phyloP scores from a whole-genome alignment of 2,329 filamentous ascomycete species.

The Scytalidium lignicola region DNA sequence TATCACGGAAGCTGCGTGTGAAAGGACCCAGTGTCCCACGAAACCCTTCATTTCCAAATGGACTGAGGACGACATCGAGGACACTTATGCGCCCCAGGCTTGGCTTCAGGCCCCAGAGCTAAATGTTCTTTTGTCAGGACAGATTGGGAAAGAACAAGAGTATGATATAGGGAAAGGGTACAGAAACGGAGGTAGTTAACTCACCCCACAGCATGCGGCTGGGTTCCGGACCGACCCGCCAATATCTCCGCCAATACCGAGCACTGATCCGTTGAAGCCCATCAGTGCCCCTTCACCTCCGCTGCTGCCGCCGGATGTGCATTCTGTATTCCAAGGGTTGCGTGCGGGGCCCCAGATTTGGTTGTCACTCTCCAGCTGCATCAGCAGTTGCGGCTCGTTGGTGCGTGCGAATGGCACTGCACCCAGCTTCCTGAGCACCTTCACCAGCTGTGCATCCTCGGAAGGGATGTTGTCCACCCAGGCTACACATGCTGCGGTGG shows the following conservation, averaged over 20 bases:
- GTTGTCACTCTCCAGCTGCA: constrained; percentile 28
- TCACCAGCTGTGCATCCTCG: constrained; percentile 69
- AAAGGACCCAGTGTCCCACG: no score
- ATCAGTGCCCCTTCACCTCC: constrained; percentile 65
- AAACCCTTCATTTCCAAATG: no score
- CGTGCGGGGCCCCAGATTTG: constrained; percentile 73
- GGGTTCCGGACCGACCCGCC: constrained; percentile 81
- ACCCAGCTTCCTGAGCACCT: constrained; percentile 74
- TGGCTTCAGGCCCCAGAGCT: no score
- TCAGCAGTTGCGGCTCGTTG: constrained; percentile 69
- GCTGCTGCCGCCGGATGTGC: constrained; percentile 83
- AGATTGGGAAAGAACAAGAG: no score
- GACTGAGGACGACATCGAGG: no score
- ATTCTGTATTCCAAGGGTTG: constrained; percentile 74
- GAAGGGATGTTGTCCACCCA: constrained; percentile 29
- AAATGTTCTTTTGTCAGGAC: no score
- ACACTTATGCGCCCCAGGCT: no score
- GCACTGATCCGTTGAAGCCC: constrained; percentile 66
- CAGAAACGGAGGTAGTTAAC: no score
- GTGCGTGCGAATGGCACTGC: constrained; percentile 91
- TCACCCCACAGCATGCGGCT: no score
- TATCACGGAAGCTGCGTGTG: no score
- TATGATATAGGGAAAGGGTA: no score
- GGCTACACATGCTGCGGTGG: no score
- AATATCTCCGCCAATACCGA: constrained; percentile 85